These are phyloP conservation scores for Daedalea quercina DNA, from an alignment of 768 basidiomycete genomes.

Conservation along the genomic window DNA sequence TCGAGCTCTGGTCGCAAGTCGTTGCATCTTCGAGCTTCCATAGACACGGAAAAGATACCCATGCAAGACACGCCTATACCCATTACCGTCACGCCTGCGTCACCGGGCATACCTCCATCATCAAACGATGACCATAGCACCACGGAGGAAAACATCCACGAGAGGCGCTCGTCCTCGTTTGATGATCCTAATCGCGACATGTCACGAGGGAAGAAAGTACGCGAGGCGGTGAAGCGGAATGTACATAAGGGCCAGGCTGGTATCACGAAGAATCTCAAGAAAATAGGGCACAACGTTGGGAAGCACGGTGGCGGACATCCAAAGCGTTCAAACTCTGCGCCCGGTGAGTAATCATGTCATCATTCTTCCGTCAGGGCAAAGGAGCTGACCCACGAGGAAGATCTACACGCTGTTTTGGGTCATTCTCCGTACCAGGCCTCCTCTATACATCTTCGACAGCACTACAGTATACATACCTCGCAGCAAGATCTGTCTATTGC, in stretches of 20 bases:
- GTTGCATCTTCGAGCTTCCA: constrained; percentile 4
- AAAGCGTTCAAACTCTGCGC: constrained; percentile 59
- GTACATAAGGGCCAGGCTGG: constrained; percentile 69
- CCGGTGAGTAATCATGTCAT: constrained; percentile 37
- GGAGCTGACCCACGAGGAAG: constrained; percentile 25
- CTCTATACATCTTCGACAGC: constrained; percentile 76
- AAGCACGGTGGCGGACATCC: constrained; percentile 40
- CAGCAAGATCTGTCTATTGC: constrained; percentile 23
- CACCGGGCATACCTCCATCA: constrained; percentile 28
- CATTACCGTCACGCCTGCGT: constrained; percentile 60
- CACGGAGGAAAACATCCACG: background rate
- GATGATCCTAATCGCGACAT: constrained; percentile 35
- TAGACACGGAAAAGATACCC: constrained; percentile 6
- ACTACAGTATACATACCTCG: constrained; percentile 29
- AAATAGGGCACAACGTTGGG: constrained; percentile 65
- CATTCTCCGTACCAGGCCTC: constrained; percentile 66
- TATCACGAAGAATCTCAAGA: constrained; percentile 71
- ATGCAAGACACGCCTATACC: constrained; percentile 22
- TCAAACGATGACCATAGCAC: background rate
- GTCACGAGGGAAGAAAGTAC: constrained; percentile 65
- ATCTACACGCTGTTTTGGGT: constrained; percentile 61
- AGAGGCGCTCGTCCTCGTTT: constrained; percentile 14
- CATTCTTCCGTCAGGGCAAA: background rate
- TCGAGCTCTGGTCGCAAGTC: background rate
- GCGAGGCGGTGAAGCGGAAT: constrained; percentile 65